Evolutionary conservation across 441 rosid genomes (phyloP), one percentile per base, ranked within the genome.

Genomic region (Oxalis stricta): DNA sequence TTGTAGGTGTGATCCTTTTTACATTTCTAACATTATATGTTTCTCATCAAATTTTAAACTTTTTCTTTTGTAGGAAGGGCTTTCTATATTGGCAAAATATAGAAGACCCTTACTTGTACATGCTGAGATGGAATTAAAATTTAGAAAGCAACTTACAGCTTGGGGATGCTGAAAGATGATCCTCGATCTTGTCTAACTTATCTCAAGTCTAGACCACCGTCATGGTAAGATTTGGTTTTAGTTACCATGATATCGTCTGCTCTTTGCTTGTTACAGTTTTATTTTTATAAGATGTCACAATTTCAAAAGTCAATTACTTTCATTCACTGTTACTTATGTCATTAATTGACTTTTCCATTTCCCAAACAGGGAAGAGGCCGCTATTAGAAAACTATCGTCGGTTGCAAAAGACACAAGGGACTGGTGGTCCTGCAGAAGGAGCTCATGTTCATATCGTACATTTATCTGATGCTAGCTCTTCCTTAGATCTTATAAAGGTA

Each of bases 391-490:
- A 58, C 76, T 91, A 36, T 50, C 81, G 63, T 61, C 76, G 18
- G 75, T 81, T 40, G 56, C 95, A 23, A 68, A 60, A 63, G 78
- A 73, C 59, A 91, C 95, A 6, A 66, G 82, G n/a, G 52, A 55
- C 32, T 8, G 94, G 86, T 59, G 91, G 91, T 57, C 61, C 71
- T 44, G 74, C 82, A 46, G 88, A 79, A 66, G 95, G 99, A 60
- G 93, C 95, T 44, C 99, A 86, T 73, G 77, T 91, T 61, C 99
- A 91, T 37, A 56, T 91, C 66, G 95, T 91, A 52, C 95, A 91
- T 71, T 52, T 91, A 56, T 69, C 99, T 42, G 99, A 91, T 67
- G 76, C 93, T 30, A 49, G 72, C 58, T 61, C 81, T 24, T 86
- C 98, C 61, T 66, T 91, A 48, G 76, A 75, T 38, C 70, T 91